These are phyloP conservation scores for Discostella stelligeroides DNA, from an alignment of 108 stramenopile species.

Conservation along the genomic window DNA sequence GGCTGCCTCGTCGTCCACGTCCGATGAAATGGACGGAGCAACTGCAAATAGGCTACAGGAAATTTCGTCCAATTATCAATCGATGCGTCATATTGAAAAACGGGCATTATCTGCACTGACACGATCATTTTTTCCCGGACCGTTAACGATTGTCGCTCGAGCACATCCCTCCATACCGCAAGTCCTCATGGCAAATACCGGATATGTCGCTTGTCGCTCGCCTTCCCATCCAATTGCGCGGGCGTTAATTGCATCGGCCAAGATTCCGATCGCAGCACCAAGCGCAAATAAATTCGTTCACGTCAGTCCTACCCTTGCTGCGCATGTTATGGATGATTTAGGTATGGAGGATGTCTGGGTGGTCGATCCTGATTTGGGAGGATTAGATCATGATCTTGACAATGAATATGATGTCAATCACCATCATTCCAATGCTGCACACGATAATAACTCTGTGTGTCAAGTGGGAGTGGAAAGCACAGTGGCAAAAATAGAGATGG, in stretches of 20 bases:
- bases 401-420: not conserved
- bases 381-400: not conserved
- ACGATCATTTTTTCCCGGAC: constrained; percentile 91
- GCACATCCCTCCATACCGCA: constrained; percentile 78
- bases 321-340: constrained; percentile 96
- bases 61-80: no score
- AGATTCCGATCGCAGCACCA: constrained; percentile 97
- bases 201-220: constrained; percentile 95
- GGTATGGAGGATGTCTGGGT: constrained; percentile 84
- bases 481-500: constrained; percentile 77
- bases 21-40: not conserved
- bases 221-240: constrained; percentile 91
- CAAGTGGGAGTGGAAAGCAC: constrained; percentile 85
- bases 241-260: constrained; percentile 71
- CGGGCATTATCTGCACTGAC: constrained; percentile 57
- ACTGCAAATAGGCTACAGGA: no score
- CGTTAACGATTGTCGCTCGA: constrained; percentile 88
- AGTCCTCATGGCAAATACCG: constrained; percentile 91
- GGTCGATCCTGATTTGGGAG: constrained; percentile 56
- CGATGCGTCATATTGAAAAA: constrained; percentile 35
- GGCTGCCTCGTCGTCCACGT: constrained; percentile 46
- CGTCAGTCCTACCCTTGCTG: constrained; percentile 91
- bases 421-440: constrained; percentile 4
- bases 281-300: constrained; percentile 98
- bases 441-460: constrained; percentile 35